Evolutionary conservation across 495 filamentous ascomycete genomes (phyloP), one percentile per base, ranked within the genome.

Genomic region (Penicillium coprophilum): DNA sequence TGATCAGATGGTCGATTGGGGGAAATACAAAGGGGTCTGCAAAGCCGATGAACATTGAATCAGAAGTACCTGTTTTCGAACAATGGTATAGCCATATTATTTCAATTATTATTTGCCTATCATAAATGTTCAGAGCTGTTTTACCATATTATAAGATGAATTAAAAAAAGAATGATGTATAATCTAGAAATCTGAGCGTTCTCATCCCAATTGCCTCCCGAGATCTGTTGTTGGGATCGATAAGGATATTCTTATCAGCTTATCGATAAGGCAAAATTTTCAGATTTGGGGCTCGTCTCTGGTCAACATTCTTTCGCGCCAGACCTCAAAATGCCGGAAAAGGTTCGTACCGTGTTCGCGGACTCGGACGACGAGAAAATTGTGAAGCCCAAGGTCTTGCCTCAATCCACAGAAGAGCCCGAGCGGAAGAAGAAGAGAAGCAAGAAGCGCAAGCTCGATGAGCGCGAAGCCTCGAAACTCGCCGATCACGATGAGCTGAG

Each of bases 251-350:
- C 34, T 54, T 54, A 54, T 54, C 55, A 31, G 24, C 64, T 65
- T 62, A 62, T 67, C 65, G 62, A 68, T 68, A 65, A 68, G 41
- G 53, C 31, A 43, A 56, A 48, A 50, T 51, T 50, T 39, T 28
- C 48, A 24, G 46, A 32, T 23, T 36, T 10, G 43, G 46, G 52
- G 9, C 23, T 54, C 31, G 41, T 34, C 19, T 31, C 17, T 38
- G n/a, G 15, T 30, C 23, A 46, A 46, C 41, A 32, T 36, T 54
- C 19, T 24, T 58, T 56, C 19, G 36, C 36, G 39, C 54, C 41
- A 38, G 56, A 49, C 41, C 28, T 46, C 53, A 71, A 44, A 47
- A 85, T 85, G 82, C 81, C 81, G 12, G 80, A 83, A 66, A 73
- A 70, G 49, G 51, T 67, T 11, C 57, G 64, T 32, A 62, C 62